Conservation (phyloP, 2,329 filamentous ascomycete genomes). For the Phoma sp. region DNA sequence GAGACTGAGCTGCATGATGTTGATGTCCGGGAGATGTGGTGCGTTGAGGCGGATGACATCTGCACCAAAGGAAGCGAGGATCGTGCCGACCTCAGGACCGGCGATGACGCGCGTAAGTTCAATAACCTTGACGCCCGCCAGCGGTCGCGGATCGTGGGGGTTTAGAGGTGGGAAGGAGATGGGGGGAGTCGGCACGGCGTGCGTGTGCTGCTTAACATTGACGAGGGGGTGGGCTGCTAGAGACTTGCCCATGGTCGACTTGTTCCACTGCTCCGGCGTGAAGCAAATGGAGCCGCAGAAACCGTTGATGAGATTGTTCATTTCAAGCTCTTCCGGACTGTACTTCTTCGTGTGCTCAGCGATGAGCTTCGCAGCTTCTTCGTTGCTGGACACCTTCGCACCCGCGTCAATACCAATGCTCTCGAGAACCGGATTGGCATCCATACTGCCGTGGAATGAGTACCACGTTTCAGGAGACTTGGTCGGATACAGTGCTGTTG, state of each 20-base stretch:
- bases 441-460: constrained; percentile 59
- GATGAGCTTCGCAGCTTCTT: constrained; percentile 32
- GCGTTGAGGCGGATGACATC: constrained; percentile 53
- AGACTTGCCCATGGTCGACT: constrained; percentile 53
- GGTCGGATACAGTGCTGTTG: constrained; percentile 52
- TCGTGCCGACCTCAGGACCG: constrained; percentile 47
- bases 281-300: constrained; percentile 52
- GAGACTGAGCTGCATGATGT: constrained; percentile 46
- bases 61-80: constrained; percentile 51
- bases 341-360: constrained; percentile 34
- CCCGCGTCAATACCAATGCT: constrained; percentile 55
- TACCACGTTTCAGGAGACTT: constrained; percentile 56
- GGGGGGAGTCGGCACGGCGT: constrained; percentile 32
- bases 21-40: constrained; percentile 44
- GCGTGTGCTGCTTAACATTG: constrained; percentile 44
- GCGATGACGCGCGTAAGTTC: constrained; percentile 51
- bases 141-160: constrained; percentile 34
- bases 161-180: constrained; percentile 41
- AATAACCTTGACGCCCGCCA: constrained; percentile 50
- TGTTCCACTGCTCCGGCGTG: constrained; percentile 53
- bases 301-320: constrained; percentile 25
- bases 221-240: constrained; percentile 53
- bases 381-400: constrained; percentile 14
- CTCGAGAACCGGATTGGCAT: constrained; percentile 52
- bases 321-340: constrained; percentile 37